phyloP scores from a whole-genome alignment of 2,329 filamentous ascomycete species.

The Phaeoacremonium minimum region DNA sequence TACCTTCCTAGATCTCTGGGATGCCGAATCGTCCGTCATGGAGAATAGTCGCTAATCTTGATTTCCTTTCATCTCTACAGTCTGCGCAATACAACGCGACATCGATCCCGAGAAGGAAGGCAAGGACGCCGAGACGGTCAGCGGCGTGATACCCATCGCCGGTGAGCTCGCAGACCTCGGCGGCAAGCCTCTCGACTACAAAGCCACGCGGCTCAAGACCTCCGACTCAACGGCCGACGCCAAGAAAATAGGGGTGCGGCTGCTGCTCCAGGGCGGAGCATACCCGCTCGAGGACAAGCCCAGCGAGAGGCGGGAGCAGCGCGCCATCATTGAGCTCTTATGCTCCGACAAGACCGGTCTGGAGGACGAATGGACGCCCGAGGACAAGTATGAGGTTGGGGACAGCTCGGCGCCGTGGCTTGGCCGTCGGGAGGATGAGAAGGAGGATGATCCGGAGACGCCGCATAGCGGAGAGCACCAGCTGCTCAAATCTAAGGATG shows the following conservation, averaged over 20 bases:
- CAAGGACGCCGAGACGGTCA: constrained; percentile 42
- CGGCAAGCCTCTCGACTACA: constrained; percentile 58
- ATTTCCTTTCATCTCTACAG: constrained; percentile 31
- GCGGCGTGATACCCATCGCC: constrained; percentile 66
- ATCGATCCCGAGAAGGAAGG: constrained; percentile 42
- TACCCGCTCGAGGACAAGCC: constrained; percentile 50
- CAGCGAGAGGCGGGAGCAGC: constrained; percentile 58
- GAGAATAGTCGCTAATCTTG: too few species aligned
- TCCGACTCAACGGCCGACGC: constrained; percentile 61
- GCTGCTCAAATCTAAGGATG: constrained; percentile 46
- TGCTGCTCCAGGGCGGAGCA: constrained; percentile 62
- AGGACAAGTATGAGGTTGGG: constrained; percentile 45
- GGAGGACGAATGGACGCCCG: constrained; percentile 61
- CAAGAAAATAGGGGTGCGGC: constrained; percentile 65
- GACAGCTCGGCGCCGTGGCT: constrained; percentile 7
- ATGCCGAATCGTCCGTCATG: too few species aligned
- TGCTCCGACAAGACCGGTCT: constrained; percentile 74
- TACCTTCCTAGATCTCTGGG: too few species aligned
- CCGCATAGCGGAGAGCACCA: constrained; percentile 41
- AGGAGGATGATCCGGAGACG: constrained; percentile 19
- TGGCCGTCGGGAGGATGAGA: constrained; percentile 6
- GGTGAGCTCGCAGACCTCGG: constrained; percentile 61
- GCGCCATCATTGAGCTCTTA: constrained; percentile 78
- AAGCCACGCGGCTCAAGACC: constrained; percentile 61
- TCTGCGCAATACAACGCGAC: constrained; percentile 69